Percentiles rank a stretch among this genome's conserved stretches.
Conservation (phyloP, 441 rosid genomes). For the Cnidoscolus chayamansa region DNA sequence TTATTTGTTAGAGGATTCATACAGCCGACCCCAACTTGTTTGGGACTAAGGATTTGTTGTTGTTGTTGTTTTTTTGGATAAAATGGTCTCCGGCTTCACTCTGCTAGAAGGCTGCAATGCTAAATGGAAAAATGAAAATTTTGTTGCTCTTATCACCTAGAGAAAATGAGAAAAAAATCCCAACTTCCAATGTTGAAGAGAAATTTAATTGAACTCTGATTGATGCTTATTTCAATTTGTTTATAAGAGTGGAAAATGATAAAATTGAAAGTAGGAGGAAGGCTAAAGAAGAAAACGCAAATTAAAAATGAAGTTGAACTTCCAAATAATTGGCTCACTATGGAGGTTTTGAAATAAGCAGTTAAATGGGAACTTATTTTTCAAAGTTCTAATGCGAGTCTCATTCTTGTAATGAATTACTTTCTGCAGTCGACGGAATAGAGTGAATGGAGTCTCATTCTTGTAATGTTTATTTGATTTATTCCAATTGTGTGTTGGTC, state of each 20-base stretch:
- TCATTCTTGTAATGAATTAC: not conserved
- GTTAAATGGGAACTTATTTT: not conserved
- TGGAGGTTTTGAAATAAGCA: not conserved
- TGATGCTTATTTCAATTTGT: not conserved
- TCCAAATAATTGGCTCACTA: not conserved
- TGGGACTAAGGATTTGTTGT: no score
- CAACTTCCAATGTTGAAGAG: not conserved
- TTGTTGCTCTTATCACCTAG: not conserved
- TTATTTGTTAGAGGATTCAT: no score
- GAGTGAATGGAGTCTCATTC: not conserved
- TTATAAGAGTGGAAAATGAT: not conserved
- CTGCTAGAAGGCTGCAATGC: not conserved
- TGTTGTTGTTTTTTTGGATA: not conserved
- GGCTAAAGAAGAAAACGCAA: not conserved
- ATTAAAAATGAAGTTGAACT: not conserved
- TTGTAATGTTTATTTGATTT: not conserved
- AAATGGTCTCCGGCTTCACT: not conserved
- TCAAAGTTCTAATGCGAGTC: not conserved
- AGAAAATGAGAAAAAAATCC: not conserved
- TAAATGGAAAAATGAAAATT: not conserved
- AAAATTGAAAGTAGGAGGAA: not conserved
- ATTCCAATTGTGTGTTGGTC: slow-evolving; percentile 2
- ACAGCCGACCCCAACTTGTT: no score
- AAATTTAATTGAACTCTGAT: not conserved
- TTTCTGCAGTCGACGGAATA: not conserved